Percentiles rank a stretch among this genome's conserved stretches.
phyloP scores from a whole-genome alignment of 2,329 filamentous ascomycete species.

The Diaporthe vaccinii region DNA sequence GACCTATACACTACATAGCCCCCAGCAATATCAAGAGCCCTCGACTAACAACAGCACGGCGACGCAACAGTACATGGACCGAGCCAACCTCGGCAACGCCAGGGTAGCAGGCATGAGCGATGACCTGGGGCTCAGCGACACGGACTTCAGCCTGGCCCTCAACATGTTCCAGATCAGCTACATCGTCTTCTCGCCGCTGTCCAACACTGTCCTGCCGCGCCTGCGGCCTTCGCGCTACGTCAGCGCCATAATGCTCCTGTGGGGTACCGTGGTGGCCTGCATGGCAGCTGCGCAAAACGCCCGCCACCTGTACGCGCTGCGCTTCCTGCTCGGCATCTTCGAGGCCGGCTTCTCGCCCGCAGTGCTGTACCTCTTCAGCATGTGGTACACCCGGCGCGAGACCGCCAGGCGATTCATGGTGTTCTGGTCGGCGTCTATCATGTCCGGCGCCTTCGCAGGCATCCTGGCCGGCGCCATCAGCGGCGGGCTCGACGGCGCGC shows the following conservation, averaged over 20 bases:
- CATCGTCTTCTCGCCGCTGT: constrained; percentile 66
- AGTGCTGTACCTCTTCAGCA: constrained; percentile 61
- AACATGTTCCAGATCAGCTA: constrained; percentile 69
- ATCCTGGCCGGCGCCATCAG: constrained; percentile 59
- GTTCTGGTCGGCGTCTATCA: constrained; percentile 65
- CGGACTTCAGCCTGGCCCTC: constrained; percentile 49
- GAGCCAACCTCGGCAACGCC: constrained; percentile 56
- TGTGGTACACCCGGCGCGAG: constrained; percentile 60
- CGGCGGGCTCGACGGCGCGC: constrained; percentile 57
- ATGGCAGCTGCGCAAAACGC: constrained; percentile 59
- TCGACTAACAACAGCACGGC: neutral
- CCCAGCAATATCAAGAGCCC: neutral
- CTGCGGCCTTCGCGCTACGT: constrained; percentile 64
- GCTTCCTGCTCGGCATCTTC: constrained; percentile 60
- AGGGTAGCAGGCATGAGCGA: constrained; percentile 64
- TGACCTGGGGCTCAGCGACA: constrained; percentile 59
- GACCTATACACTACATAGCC: rapidly evolving
- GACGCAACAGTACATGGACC: constrained; percentile 1
- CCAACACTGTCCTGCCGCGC: constrained; percentile 65
- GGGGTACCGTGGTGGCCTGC: constrained; percentile 62
- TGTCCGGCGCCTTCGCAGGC: constrained; percentile 64
- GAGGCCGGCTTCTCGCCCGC: constrained; percentile 62
- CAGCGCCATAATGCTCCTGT: constrained; percentile 65
- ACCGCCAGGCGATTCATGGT: constrained; percentile 61
- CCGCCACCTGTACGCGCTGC: constrained; percentile 59